phyloP scores from a whole-genome alignment of 139 green algal genomes.

The Astrephomene gubernaculifera region DNA sequence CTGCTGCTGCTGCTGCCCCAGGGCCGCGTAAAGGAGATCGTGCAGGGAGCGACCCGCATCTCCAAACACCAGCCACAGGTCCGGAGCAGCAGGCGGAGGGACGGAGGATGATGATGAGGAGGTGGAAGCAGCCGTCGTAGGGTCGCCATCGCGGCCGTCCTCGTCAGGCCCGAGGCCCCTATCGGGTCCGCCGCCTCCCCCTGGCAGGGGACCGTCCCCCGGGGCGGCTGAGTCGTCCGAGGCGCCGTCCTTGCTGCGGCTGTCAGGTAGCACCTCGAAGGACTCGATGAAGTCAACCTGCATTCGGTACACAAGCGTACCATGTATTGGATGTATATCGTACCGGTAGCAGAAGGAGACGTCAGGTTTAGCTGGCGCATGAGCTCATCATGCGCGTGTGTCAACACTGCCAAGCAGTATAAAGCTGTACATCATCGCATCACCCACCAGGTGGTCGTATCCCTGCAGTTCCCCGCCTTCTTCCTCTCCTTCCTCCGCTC shows the following conservation, averaged over 20 bases:
- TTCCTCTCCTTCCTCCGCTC: not conserved
- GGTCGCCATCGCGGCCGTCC: not conserved
- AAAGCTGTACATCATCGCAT: too few species aligned
- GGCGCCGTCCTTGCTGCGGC: too few species aligned
- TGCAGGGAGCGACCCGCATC: conserved; percentile 81
- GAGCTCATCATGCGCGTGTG: too few species aligned
- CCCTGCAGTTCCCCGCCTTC: not conserved
- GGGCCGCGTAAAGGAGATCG: conserved; percentile 61
- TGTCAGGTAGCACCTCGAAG: conserved; percentile 34
- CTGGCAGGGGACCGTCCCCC: too few species aligned
- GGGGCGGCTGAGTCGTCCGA: too few species aligned
- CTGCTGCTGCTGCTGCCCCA: conserved; percentile 18
- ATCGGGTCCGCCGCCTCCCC: too few species aligned
- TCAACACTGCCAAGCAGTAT: too few species aligned
- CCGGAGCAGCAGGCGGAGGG: conserved; percentile 20
- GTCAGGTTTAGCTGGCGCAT: too few species aligned
- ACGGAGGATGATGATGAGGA: not conserved
- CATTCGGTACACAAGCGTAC: too few species aligned
- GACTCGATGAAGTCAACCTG: conserved; percentile 71
- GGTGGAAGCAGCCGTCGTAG: not conserved
- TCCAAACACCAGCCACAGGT: conserved; percentile 73
- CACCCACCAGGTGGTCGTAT: conserved; percentile 52
- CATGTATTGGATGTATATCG: too few species aligned
- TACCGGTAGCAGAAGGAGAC: too few species aligned
- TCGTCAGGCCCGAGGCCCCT: not conserved